Evolutionary conservation across 1,139 yeast species (phyloP).

Genomic region (Zygoascus sp.): DNA sequence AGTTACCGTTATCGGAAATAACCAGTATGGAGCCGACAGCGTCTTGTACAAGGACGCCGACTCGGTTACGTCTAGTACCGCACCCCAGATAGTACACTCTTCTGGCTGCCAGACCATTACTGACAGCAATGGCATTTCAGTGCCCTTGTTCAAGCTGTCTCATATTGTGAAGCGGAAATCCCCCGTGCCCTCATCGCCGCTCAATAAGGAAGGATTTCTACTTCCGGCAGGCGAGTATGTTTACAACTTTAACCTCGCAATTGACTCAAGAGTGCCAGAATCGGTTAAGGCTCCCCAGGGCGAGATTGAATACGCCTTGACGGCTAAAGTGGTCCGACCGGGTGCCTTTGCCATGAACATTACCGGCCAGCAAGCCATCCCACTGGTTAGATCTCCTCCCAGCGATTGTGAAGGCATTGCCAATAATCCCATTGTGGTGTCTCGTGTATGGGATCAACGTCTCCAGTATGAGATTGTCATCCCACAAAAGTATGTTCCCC

Average conservation of each 20-base stretch:
- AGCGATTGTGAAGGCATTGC: constrained; percentile 61
- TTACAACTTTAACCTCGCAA: constrained; percentile 64
- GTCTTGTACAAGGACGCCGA: constrained; percentile 21
- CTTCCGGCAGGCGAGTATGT: constrained; percentile 75
- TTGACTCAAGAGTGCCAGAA: constrained; percentile 72
- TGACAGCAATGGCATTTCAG: constrained; percentile 11
- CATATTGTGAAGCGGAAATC: constrained; percentile 19
- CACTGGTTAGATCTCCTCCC: constrained; percentile 73
- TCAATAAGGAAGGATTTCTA: constrained; percentile 26
- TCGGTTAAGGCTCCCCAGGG: constrained; percentile 52
- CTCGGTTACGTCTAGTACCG: constrained; percentile 17
- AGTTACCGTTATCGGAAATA: constrained; percentile 31
- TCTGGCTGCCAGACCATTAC: constrained; percentile 16
- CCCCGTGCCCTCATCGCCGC: constrained; percentile 3
- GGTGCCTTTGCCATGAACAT: constrained; percentile 34
- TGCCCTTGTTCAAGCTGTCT: constrained; percentile 16
- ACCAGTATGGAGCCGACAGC: constrained; percentile 34
- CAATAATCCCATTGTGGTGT: constrained; percentile 77
- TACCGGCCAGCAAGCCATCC: constrained; percentile 32
- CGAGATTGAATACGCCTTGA: constrained; percentile 29
- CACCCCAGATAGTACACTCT: background rate
- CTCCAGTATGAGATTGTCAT: constrained; percentile 73
- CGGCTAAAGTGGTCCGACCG: constrained; percentile 33
- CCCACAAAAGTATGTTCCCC: constrained; percentile 68
- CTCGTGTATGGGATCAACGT: constrained; percentile 76